Conservation (phyloP, 345 rosid species). For the Lumnitzera racemosa region DNA sequence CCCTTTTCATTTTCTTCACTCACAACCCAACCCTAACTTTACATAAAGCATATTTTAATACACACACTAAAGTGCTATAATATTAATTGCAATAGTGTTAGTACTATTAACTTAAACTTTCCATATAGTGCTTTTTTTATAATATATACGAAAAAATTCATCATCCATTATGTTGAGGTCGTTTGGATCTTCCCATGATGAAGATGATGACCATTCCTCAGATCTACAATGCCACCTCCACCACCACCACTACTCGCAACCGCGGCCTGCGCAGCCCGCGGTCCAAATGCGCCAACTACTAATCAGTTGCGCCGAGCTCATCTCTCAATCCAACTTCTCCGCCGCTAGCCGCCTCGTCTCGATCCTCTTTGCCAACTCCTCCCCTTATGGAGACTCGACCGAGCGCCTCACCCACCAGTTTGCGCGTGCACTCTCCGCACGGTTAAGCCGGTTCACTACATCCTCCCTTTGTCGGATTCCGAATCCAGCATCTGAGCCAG, state of each 20-base stretch:
- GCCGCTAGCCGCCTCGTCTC: conserved; percentile 64
- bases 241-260: conserved; percentile 8
- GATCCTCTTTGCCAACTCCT: conserved; percentile 44
- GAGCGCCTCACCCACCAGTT: conserved; percentile 72
- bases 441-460: conserved; percentile 35
- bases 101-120: too few species aligned
- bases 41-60: conserved; percentile 4
- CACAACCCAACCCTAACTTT: conserved; percentile 2
- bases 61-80: neutral
- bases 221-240: conserved; percentile 28
- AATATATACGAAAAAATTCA: conserved; percentile 1
- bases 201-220: conserved; percentile 24
- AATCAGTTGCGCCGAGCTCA: conserved; percentile 53
- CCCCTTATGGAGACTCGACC: conserved; percentile 74
- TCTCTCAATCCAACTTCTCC: conserved; percentile 64
- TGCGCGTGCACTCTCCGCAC: conserved; percentile 66
- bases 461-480: neutral
- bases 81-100: too few species aligned
- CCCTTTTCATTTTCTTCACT: neutral
- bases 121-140: neutral
- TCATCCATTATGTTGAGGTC: neutral
- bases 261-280: conserved; percentile 19
- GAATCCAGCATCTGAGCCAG: neutral
- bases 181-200: conserved; percentile 9
- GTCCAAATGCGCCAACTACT: conserved; percentile 67